phyloP scores from a whole-genome alignment of 306 rosid genomes.

The Begonia peltatifolia region DNA sequence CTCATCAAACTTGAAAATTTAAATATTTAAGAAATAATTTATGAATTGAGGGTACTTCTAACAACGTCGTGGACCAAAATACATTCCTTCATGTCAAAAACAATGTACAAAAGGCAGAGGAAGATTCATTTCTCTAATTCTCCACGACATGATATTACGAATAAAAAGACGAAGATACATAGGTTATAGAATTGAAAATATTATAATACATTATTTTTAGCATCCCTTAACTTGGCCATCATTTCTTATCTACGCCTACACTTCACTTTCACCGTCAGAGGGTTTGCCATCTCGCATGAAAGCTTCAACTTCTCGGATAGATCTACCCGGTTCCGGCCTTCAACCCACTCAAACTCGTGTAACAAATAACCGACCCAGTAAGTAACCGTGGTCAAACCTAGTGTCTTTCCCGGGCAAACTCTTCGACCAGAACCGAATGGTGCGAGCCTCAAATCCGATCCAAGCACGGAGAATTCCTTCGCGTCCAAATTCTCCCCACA shows the following conservation, averaged over 20 bases:
- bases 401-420: conserved; percentile 54
- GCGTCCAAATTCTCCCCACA: background rate
- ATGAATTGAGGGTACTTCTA: too few species aligned
- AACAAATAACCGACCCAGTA: conserved; percentile 64
- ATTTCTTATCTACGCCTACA: conserved; percentile 24
- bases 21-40: too few species aligned
- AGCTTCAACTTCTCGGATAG: conserved; percentile 52
- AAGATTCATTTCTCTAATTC: too few species aligned
- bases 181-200: too few species aligned
- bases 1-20: too few species aligned
- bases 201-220: background rate
- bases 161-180: too few species aligned
- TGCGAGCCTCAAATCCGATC: conserved; percentile 73
- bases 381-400: conserved; percentile 43
- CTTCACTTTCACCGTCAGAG: conserved; percentile 26
- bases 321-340: conserved; percentile 29
- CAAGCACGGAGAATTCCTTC: conserved; percentile 40
- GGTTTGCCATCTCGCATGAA: conserved; percentile 80
- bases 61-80: too few species aligned
- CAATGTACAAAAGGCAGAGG: too few species aligned
- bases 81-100: too few species aligned
- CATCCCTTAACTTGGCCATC: background rate
- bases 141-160: too few species aligned
- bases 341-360: conserved; percentile 52
- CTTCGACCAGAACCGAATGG: conserved; percentile 88